phyloP scores from a whole-genome alignment of 495 filamentous ascomycete species.

The Aspergillus indologenus region DNA sequence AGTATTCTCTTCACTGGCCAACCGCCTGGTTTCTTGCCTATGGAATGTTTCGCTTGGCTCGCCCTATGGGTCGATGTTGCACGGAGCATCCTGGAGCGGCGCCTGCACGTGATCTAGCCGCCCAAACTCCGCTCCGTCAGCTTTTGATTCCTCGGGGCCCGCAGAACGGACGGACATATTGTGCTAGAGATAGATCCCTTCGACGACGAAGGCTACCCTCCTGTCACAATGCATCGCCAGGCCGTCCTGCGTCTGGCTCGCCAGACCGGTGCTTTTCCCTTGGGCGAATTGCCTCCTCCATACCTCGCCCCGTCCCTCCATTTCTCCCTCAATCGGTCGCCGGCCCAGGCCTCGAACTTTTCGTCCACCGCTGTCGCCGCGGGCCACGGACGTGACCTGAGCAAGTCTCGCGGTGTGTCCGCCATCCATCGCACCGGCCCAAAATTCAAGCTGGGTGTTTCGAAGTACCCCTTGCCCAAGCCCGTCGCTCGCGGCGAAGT shows the following conservation, averaged over 20 bases:
- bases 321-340: constrained; percentile 32
- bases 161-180: constrained; percentile 13
- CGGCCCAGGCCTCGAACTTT: constrained; percentile 43
- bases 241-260: constrained; percentile 34
- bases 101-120: constrained; percentile 22
- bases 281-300: constrained; percentile 41
- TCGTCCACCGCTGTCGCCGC: constrained; percentile 40
- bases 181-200: constrained; percentile 14
- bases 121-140: constrained; percentile 18
- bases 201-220: constrained; percentile 12
- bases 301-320: constrained; percentile 47
- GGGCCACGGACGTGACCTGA: constrained; percentile 40
- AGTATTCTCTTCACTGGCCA: too few relatives aligned
- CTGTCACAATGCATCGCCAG: constrained; percentile 41
- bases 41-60: not conserved
- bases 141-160: constrained; percentile 15
- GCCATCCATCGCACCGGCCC: constrained; percentile 75
- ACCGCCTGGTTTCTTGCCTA: not conserved
- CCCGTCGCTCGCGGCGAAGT: constrained; percentile 56
- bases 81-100: not conserved
- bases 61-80: not conserved
- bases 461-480: constrained; percentile 67
- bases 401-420: constrained; percentile 68
- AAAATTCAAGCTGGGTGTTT: constrained; percentile 63
- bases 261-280: constrained; percentile 29